Conservation (phyloP, 805 yeast species). For the Candida silvicultrix region DNA sequence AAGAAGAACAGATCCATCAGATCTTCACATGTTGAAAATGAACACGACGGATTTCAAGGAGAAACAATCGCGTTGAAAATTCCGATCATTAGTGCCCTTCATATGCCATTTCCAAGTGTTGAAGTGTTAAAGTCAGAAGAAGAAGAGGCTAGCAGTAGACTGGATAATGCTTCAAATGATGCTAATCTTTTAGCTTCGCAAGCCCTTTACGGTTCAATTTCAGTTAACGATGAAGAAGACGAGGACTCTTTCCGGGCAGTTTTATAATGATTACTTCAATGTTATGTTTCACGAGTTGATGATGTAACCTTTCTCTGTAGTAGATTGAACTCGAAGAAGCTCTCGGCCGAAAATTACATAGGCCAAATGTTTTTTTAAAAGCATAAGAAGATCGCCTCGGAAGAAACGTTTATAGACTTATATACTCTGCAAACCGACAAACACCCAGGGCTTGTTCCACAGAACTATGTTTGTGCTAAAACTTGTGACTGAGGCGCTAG, state of each 20-base stretch:
- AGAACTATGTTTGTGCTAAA: constrained; percentile 14
- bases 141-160: constrained; percentile 2
- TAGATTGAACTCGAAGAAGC: neutral
- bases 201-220: neutral
- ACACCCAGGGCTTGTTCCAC: too few species aligned
- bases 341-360: neutral
- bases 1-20: neutral
- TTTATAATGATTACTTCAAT: too few species aligned
- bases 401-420: too few species aligned
- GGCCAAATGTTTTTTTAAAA: too few species aligned
- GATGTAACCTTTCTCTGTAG: neutral
- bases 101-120: constrained; percentile 7
- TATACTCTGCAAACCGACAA: too few species aligned
- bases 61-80: constrained; percentile 9
- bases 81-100: constrained; percentile 8
- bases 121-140: constrained; percentile 11
- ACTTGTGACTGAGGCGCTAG: constrained; percentile 11
- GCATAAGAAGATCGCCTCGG: neutral
- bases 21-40: constrained; percentile 5
- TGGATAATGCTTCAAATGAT: neutral
- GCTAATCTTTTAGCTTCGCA: neutral
- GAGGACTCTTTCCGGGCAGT: too few species aligned
- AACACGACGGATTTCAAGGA: constrained; percentile 21
- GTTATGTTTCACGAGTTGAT: neutral
- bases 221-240: neutral